Conservation (phyloP, 2,329 filamentous ascomycete genomes). For the Rhexocercosporidium sp. region DNA sequence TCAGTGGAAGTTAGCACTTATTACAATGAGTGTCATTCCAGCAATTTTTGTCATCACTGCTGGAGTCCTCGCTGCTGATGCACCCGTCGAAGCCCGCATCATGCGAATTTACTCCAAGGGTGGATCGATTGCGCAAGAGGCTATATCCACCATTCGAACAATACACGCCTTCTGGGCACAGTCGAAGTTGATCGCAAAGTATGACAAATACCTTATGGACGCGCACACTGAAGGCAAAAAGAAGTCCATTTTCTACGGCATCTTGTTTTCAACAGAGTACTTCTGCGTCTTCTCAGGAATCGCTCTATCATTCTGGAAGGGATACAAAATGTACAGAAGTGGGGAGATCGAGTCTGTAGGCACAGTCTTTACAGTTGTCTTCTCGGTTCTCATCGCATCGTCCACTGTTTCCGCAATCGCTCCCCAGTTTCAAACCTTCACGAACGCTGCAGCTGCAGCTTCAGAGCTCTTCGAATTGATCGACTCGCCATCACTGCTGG, state of each 20-base stretch:
- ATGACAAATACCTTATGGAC: conserved; percentile 49
- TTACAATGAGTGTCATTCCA: conserved; percentile 20
- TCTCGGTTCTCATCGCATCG: conserved; percentile 53
- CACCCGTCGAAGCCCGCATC: conserved; percentile 50
- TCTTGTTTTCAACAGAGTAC: conserved; percentile 53
- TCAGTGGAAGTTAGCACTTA: conserved; percentile 47
- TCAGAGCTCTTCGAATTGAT: conserved; percentile 54
- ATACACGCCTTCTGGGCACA: conserved; percentile 57
- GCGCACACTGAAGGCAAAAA: conserved; percentile 48
- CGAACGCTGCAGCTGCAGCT: conserved; percentile 53
- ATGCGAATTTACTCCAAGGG: conserved; percentile 51
- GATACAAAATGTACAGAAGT: conserved; percentile 50
- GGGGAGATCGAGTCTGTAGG: conserved; percentile 53
- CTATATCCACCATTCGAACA: conserved; percentile 54
- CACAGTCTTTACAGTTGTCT: conserved; percentile 55
- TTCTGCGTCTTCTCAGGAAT: conserved; percentile 55
- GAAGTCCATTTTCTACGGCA: conserved; percentile 50
- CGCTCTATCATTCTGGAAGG: conserved; percentile 58
- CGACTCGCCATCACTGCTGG: conserved; percentile 50
- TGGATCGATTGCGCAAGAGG: conserved; percentile 54
- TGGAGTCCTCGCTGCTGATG: conserved; percentile 51
- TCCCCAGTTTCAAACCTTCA: conserved; percentile 52
- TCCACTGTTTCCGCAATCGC: conserved; percentile 53
- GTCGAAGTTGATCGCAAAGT: conserved; percentile 49
- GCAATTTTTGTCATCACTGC: conserved; percentile 47